Evolutionary conservation across 495 filamentous ascomycete genomes (phyloP).

Genomic region (Umbilicaria muhlenbergii): DNA sequence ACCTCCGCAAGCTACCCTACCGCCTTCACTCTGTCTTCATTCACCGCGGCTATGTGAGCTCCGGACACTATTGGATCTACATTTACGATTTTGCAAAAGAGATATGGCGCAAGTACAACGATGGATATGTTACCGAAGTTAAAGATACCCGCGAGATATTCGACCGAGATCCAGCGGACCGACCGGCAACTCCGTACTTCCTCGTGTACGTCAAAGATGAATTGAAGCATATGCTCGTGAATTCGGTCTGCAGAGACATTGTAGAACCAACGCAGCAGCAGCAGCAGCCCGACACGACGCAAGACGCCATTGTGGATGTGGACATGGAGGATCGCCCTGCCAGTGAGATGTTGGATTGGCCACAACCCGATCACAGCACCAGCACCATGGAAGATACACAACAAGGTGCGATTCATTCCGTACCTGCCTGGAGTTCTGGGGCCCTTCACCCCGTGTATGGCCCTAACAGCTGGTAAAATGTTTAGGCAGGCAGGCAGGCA

Average conservation of each 20-base stretch:
- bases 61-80: conserved; percentile 95
- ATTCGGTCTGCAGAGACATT: conserved; percentile 38
- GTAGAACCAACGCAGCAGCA: conserved; percentile 7
- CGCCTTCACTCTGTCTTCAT: conserved; percentile 86
- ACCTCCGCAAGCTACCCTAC: conserved; percentile 47
- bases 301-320: not conserved
- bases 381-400: no score
- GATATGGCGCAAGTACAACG: conserved; percentile 91
- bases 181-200: conserved; percentile 64
- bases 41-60: conserved; percentile 53
- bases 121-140: conserved; percentile 60
- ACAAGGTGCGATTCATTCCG: no score
- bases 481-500: no score
- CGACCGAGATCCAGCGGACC: conserved; percentile 39
- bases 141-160: conserved; percentile 49
- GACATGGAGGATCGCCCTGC: not conserved
- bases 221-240: conserved; percentile 43
- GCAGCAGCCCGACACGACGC: conserved; percentile 5
- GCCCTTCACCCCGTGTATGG: no score
- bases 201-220: conserved; percentile 65
- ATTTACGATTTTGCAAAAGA: conserved; percentile 72
- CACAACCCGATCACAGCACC: no score
- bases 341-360: no score
- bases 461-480: no score
- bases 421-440: no score